Conservation (phyloP, 2,329 filamentous ascomycete genomes). For the Ceratocystis lukuohia region DNA sequence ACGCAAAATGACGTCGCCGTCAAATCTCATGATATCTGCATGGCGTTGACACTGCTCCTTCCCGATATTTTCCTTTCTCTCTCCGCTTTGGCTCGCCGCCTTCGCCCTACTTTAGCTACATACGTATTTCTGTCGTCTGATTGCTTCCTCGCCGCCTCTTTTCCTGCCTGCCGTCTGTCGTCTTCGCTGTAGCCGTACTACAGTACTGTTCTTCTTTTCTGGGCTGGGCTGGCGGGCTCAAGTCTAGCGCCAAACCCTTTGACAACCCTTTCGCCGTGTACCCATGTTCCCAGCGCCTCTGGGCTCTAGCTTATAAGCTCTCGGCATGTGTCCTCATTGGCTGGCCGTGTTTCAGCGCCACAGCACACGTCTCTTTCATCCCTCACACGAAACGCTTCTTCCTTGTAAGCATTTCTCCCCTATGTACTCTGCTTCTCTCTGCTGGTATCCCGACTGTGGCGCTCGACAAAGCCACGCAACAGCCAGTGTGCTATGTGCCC, state of each 20-base stretch:
- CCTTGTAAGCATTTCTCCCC: no score
- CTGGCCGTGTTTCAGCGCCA: background rate
- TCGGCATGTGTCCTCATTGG: background rate
- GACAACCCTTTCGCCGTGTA: background rate
- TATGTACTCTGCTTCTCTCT: no score
- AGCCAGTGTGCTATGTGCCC: no score
- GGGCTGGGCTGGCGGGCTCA: background rate
- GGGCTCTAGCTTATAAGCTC: background rate
- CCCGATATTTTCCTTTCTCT: background rate
- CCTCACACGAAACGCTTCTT: background rate
- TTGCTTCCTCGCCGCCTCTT: background rate
- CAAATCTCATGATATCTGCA: background rate
- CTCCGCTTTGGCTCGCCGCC: no score
- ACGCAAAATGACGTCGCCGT: background rate
- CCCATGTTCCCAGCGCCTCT: background rate
- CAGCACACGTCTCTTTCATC: background rate
- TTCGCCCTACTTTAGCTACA: background rate
- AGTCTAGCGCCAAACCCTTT: background rate
- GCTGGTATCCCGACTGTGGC: no score
- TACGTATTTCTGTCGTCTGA: background rate
- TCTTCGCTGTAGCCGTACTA: background rate
- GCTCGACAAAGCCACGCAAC: no score
- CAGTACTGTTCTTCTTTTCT: background rate
- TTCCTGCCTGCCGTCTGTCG: background rate
- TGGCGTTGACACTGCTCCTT: background rate